Percentiles rank a stretch among this genome's conserved stretches.
Conservation (phyloP, 169 alveolate species). For the Cryptosporidium ubiquitum region DNA sequence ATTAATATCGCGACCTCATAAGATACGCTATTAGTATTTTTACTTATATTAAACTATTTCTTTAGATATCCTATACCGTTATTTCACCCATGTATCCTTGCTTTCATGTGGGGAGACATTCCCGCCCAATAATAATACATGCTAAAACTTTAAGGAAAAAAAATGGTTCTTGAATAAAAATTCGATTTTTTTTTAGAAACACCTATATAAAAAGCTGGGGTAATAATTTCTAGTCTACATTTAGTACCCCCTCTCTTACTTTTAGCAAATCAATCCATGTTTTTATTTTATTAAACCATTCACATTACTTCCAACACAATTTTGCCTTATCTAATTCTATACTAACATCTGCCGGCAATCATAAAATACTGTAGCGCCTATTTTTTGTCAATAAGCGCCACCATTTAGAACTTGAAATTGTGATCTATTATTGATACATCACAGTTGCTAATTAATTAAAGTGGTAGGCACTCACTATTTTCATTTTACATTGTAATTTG, state of each 20-base stretch:
- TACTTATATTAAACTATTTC: not conserved
- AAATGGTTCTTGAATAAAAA: too few relatives aligned
- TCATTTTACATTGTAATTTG: not conserved
- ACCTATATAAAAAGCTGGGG: too few relatives aligned
- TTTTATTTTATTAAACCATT: too few relatives aligned
- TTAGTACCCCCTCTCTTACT: too few relatives aligned
- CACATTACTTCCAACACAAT: too few relatives aligned
- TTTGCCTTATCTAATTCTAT: not conserved
- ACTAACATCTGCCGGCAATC: not conserved
- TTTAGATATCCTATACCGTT: slow-evolving; percentile 14
- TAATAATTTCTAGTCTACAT: too few relatives aligned
- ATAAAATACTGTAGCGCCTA: not conserved
- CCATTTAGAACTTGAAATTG: not conserved
- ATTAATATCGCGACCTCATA: slow-evolving; percentile 12
- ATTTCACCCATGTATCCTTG: slow-evolving; percentile 13
- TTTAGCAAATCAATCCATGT: too few relatives aligned
- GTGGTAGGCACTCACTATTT: not conserved
- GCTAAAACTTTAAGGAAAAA: not conserved
- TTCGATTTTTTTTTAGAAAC: not conserved
- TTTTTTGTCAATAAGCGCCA: not conserved
- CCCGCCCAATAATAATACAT: not conserved
- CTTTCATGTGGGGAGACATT: not conserved
- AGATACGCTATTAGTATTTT: not conserved
- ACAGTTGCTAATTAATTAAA: not conserved
- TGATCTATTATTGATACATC: not conserved